Evolutionary conservation across 78 protist genomes (phyloP).

Genomic region (Tieghemostelium lacteum): DNA sequence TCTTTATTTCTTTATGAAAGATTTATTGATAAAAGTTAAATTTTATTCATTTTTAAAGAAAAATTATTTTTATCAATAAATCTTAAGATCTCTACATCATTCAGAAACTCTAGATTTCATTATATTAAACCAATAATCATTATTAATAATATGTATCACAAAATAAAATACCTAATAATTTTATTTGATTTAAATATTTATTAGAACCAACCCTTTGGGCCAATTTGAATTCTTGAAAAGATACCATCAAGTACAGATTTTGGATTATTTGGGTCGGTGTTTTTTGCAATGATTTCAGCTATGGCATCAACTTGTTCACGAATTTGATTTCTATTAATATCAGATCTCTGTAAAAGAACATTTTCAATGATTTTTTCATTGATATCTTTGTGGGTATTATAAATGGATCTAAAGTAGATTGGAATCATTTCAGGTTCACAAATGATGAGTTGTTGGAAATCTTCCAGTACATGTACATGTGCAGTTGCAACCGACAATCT

Average conservation of each 20-base stretch:
- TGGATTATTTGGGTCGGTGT: neutral
- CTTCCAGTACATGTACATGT: constrained; percentile 50
- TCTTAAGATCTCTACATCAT: too few relatives aligned
- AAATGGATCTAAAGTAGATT: constrained; percentile 43
- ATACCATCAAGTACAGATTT: too few relatives aligned
- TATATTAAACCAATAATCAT: too few relatives aligned
- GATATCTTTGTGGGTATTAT: constrained; percentile 45
- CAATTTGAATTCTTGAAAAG: neutral
- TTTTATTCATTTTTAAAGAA: too few relatives aligned
- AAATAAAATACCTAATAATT: too few relatives aligned
- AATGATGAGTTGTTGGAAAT: constrained; percentile 51
- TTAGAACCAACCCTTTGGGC: neutral
- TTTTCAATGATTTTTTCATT: constrained; percentile 58
- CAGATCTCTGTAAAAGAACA: constrained; percentile 43
- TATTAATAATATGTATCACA: too few relatives aligned
- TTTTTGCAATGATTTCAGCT: neutral
- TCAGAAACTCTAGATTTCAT: too few relatives aligned
- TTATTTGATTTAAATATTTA: too few relatives aligned
- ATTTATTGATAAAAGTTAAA: too few relatives aligned
- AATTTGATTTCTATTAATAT: constrained; percentile 11
- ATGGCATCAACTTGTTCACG: neutral
- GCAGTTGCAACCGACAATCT: constrained; percentile 67
- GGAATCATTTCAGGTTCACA: constrained; percentile 43
- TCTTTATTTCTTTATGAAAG: too few relatives aligned
- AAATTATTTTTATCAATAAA: too few relatives aligned